Percentiles rank a stretch among this genome's conserved stretches.
Conservation (phyloP, 1,284 basidiomycete species). For the Gymnopus androsaceus region DNA sequence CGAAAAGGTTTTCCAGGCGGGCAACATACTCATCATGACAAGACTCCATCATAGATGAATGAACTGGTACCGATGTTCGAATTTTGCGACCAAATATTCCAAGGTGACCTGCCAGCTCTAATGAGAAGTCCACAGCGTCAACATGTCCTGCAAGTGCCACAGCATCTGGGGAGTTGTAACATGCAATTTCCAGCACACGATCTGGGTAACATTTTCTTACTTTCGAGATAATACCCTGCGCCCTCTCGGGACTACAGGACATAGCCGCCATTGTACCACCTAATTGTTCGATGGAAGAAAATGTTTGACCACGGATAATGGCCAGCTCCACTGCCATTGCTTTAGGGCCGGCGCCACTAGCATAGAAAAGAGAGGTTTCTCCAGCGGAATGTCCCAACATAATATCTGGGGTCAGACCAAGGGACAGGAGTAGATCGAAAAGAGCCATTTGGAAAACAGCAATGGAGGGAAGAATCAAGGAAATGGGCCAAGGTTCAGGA, state of each 20-base stretch:
- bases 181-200: slow-evolving; percentile 28
- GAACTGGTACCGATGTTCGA: slow-evolving; percentile 34
- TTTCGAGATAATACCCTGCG: neutral
- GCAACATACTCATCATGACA: slow-evolving; percentile 28
- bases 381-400: too few relatives aligned
- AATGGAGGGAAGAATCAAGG: too few relatives aligned
- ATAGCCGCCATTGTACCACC: too few relatives aligned
- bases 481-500: too few relatives aligned
- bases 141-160: slow-evolving; percentile 35
- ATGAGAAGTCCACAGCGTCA: slow-evolving; percentile 27
- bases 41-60: slow-evolving; percentile 35
- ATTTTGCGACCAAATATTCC: slow-evolving; percentile 34
- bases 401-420: too few relatives aligned
- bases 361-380: too few relatives aligned
- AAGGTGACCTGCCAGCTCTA: slow-evolving; percentile 7
- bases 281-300: too few relatives aligned
- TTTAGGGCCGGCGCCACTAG: too few relatives aligned
- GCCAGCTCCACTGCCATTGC: too few relatives aligned
- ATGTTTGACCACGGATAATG: too few relatives aligned
- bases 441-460: too few relatives aligned
- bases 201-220: neutral
- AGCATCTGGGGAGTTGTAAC: slow-evolving; percentile 33
- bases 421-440: too few relatives aligned
- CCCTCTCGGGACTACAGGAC: neutral
- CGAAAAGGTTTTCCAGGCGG: slow-evolving; percentile 27